Evolutionary conservation across 306 rosid species (phyloP).

Genomic region (Fragaria nilgerrensis): DNA sequence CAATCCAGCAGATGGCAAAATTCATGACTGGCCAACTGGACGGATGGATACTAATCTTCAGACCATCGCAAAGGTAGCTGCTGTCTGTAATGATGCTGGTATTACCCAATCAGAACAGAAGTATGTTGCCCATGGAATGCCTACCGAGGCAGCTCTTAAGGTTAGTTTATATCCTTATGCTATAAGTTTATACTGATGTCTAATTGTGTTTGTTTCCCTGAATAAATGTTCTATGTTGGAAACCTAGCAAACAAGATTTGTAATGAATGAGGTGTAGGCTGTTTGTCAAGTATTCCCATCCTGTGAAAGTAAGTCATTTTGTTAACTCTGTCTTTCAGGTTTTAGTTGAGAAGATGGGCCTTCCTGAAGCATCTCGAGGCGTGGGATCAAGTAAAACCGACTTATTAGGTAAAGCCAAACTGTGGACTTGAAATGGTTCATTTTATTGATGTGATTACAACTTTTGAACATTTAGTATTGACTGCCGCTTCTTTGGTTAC

Average conservation of each 20-base stretch:
- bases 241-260: not conserved
- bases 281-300: not conserved
- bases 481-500: conserved; percentile 16
- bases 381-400: conserved; percentile 28
- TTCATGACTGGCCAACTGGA: conserved; percentile 55
- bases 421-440: not conserved
- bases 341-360: conserved; percentile 92
- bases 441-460: not conserved
- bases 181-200: not conserved
- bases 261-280: not conserved
- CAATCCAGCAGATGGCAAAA: conserved; percentile 64
- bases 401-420: conserved; percentile 52
- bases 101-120: conserved; percentile 50
- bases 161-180: conserved; percentile 20
- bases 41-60: conserved; percentile 68
- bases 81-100: conserved; percentile 69
- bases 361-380: conserved; percentile 45
- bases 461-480: not conserved
- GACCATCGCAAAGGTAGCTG: conserved; percentile 64
- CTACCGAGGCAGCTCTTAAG: conserved; percentile 81
- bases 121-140: conserved; percentile 64
- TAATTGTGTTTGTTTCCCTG: not conserved
- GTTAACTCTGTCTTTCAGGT: conserved; percentile 42
- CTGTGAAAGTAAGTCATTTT: not conserved
- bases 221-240: not conserved